phyloP scores from a whole-genome alignment of 176 grass and related monocot genomes.

The barley (Hordeum vulgare) region DNA sequence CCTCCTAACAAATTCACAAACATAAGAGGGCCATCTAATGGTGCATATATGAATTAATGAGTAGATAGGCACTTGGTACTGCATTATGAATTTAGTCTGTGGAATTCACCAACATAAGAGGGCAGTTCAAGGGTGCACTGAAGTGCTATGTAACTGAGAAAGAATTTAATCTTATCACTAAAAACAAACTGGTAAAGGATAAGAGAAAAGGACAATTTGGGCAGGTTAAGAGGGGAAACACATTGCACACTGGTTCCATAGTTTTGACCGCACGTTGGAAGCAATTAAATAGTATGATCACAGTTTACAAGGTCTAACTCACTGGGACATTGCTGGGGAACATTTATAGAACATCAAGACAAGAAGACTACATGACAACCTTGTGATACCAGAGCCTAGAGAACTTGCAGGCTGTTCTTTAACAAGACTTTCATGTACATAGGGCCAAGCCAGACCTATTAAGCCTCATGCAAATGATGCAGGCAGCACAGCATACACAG shows the following conservation, averaged over 20 bases:
- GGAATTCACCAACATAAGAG: not conserved
- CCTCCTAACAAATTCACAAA: not conserved
- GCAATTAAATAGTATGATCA: not conserved
- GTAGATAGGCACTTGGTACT: not conserved
- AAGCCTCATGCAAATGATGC: not conserved
- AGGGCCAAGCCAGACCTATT: not conserved
- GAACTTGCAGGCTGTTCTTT: not conserved
- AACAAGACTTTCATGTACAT: not conserved
- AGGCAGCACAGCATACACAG: not conserved
- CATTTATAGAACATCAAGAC: not conserved
- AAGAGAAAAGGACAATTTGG: not conserved
- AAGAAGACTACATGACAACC: not conserved
- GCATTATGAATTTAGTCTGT: not conserved
- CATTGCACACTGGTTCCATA: not conserved
- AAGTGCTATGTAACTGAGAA: not conserved
- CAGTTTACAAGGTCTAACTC: not conserved
- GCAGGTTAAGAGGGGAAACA: not conserved
- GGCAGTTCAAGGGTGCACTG: not conserved
- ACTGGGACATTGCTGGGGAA: not conserved
- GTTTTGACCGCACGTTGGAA: not conserved
- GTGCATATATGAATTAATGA: not conserved
- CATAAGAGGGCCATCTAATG: not conserved
- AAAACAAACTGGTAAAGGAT: not conserved
- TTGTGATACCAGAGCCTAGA: not conserved
- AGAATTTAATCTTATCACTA: not conserved